These are phyloP conservation scores for Hericium alpestre DNA, from an alignment of 768 basidiomycete species.

Conservation along the genomic window DNA sequence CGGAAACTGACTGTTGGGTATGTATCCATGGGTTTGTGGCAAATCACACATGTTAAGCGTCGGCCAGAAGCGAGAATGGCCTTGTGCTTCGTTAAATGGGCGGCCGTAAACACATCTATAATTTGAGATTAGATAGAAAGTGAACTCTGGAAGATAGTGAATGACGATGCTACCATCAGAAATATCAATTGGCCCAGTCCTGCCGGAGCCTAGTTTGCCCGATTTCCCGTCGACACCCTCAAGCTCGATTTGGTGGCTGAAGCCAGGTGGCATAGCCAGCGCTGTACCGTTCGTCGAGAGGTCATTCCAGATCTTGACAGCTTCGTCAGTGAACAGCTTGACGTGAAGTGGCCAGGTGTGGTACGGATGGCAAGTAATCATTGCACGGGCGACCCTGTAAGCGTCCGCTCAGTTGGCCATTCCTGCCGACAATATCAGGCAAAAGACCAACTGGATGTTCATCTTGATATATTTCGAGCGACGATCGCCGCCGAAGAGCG, in stretches of 20 bases:
- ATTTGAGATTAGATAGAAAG: too few species aligned
- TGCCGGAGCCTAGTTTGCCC: slow-evolving; percentile 40
- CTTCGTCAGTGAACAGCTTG: slow-evolving; percentile 61
- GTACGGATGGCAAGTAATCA: slow-evolving; percentile 61
- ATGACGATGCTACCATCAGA: slow-evolving; percentile 37
- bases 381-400: slow-evolving; percentile 45
- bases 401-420: not conserved
- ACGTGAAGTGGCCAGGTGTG: slow-evolving; percentile 64
- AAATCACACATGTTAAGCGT: slow-evolving; percentile 1
- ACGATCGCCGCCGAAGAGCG: slow-evolving; percentile 22
- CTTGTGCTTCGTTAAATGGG: slow-evolving; percentile 4
- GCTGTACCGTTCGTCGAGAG: slow-evolving; percentile 15
- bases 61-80: not conserved
- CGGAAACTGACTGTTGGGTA: slow-evolving; percentile 29
- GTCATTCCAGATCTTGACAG: slow-evolving; percentile 41
- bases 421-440: too few species aligned
- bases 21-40: slow-evolving; percentile 24
- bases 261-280: slow-evolving; percentile 38
- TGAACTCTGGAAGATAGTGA: too few species aligned
- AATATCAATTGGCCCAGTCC: slow-evolving; percentile 43
- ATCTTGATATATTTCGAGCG: slow-evolving; percentile 26
- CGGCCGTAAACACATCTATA: slow-evolving; percentile 2
- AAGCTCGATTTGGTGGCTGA: slow-evolving; percentile 41
- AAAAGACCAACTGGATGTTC: slow-evolving; percentile 34
- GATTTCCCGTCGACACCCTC: slow-evolving; percentile 66